Evolutionary conservation across 257 asterid species (phyloP), one percentile per base, ranked within the genome.

Genomic region (Salvia rosmarinus): DNA sequence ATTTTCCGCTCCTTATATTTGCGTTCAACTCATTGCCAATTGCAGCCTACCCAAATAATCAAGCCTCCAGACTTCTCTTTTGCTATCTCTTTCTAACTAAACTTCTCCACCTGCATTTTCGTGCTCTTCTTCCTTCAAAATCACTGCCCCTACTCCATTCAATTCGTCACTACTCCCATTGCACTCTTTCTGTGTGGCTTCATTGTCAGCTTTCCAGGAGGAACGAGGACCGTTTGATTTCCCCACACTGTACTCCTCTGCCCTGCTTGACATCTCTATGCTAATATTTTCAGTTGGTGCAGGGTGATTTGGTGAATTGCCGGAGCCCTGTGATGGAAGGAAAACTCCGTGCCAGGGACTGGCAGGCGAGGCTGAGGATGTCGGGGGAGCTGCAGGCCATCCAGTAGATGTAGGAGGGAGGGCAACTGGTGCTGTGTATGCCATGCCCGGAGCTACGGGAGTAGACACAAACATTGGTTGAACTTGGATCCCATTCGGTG

Each of bases 311-410:
- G 82, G 49, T 49, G 84, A 67, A 46, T 81, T 83, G 14, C 80
- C 76, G n/a, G 95, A 80, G 11, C 83, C 77, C 73, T 85, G 84
- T 37, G 96, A 74, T 25, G 98, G 98, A 59, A 88, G 92, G 77
- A 92, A 92, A 61, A 92, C 98, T 28, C 98, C 0, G 98, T 89
- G 75, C 98, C 97, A n/a, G 95, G 95, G 70, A 83, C 82, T 0
- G 85, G 93, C 65, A 82, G 66, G 56, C 90, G 87, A 1, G 92
- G 85, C 3, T 85, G 81, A 43, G 88, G 80, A 64, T 89, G 89
- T 73, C 90, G 84, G 16, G 85, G 90, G 75, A 20, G 81, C 72
- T 3, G 82, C 74, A 14, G 86, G 50, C 90, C 97, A 86, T 59
- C 86, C 91, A 49, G 79, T 72, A 14, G 93, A 70, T 59, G 88